Base-by-base conservation (phyloP, 140 eudicot species). In the Oenanthe javanica region DNA sequence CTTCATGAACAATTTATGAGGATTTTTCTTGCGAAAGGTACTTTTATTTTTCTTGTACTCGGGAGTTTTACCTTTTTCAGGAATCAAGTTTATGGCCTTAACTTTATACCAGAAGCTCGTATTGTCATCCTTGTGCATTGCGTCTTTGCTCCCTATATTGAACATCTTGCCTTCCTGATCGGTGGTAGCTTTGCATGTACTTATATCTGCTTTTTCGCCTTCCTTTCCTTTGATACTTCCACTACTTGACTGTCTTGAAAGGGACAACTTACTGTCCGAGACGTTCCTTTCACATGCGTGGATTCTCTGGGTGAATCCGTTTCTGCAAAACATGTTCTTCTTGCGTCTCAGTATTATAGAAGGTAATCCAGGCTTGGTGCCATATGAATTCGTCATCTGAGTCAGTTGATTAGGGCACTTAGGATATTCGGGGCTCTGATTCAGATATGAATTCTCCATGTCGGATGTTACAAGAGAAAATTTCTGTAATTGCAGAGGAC, bases 301-400 rank as follows among this genome's bases (percentile, higher is more conserved):
- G 55, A 92, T 87, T 87, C 97, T 93, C 81, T 95, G 99, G 61
- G 99, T 93, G 73, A 92, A 88, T 49, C 96, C 96, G 15, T 95
- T 95, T 87, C 91, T 88, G 81, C 87, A 93, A 25, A 85, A 76
- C 78, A 88, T 95, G 9, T 87, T 87, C 77, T 92, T 93, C 87
- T 90, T 90, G 79, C 89, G 86, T 86, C 97, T 91, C 84, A 86
- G 31, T 77, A 88, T 89, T 66, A 92, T 89, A 48, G 97, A 90
- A 77, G 96, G 96, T 80, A 95, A 84, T 79, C 89, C 93, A 5
- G 88, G 82, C 12, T 76, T 84, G 48, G 85, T 71, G 51, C 71
- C 63, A 80, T 84, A 87, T 4, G 85, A 81, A 84, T 81, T 83
- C 70, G 87, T 84, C 42, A 79, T 38, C 64, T 85, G 87, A 40